phyloP scores from a whole-genome alignment of 2,329 filamentous ascomycete genomes.

The Plectosphaerella sp. region DNA sequence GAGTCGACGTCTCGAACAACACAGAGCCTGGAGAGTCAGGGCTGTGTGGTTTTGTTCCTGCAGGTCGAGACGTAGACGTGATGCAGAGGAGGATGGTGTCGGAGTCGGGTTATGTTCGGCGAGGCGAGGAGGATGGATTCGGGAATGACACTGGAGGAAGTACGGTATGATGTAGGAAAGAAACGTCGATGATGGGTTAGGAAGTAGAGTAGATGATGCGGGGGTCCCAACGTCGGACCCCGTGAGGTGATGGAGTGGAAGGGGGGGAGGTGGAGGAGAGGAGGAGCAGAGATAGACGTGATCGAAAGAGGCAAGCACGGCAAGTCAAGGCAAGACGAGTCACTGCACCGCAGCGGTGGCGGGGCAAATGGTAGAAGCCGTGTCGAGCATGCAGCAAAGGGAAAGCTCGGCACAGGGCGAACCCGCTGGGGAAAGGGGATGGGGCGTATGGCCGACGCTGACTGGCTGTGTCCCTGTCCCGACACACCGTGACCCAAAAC shows the following conservation, averaged over 20 bases:
- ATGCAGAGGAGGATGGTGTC: too few species aligned
- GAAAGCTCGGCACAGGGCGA: too few species aligned
- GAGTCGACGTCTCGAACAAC: too few species aligned
- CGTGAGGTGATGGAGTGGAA: slow-evolving; percentile 25
- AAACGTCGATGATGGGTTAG: slow-evolving; percentile 1
- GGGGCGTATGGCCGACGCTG: too few species aligned
- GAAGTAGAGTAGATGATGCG: slow-evolving; percentile 13
- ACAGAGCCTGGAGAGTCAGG: too few species aligned
- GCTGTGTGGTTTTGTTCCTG: too few species aligned
- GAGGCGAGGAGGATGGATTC: neutral
- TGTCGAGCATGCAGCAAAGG: slow-evolving; percentile 6
- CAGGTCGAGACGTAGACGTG: too few species aligned
- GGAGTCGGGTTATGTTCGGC: too few species aligned
- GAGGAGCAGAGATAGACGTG: slow-evolving; percentile 23
- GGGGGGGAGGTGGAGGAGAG: slow-evolving; percentile 19
- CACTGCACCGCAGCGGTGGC: slow-evolving; percentile 16
- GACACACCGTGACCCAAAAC: too few species aligned
- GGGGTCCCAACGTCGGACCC: slow-evolving; percentile 30
- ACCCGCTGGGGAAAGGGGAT: too few species aligned
- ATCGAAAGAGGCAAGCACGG: slow-evolving; percentile 26
- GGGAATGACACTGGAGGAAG: neutral
- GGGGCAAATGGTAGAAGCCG: slow-evolving; percentile 25
- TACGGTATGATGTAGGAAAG: neutral
- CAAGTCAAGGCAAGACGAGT: slow-evolving; percentile 23
- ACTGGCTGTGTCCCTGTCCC: too few species aligned